Percentiles rank a stretch among this genome's conserved stretches.
Evolutionary conservation across 169 alveolate genomes (phyloP).

Genomic region (Cytauxzoon felis): DNA sequence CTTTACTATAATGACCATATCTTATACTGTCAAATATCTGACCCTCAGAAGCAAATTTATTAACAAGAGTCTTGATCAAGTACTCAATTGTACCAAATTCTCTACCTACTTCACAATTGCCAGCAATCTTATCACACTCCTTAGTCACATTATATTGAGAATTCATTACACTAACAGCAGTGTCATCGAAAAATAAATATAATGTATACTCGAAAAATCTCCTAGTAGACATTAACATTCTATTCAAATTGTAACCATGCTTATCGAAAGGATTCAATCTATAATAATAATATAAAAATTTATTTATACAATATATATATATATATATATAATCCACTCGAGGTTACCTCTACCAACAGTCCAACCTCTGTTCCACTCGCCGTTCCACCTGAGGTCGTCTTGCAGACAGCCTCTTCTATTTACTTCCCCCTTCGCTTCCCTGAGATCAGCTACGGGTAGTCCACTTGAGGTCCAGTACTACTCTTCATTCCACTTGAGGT

Average conservation of each 20-base stretch:
- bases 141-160: slow-evolving; percentile 5
- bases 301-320: no score
- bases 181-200: slow-evolving; percentile 26
- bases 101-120: slow-evolving; percentile 8
- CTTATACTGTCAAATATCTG: no score
- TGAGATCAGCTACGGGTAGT: no score
- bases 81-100: neutral
- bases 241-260: neutral
- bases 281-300: neutral
- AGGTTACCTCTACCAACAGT: no score
- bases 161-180: slow-evolving; percentile 2
- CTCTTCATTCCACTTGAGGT: no score
- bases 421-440: no score
- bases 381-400: no score
- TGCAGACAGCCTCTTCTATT: no score
- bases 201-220: slow-evolving; percentile 39
- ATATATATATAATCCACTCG: no score
- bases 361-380: no score
- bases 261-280: neutral
- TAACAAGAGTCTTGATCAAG: neutral
- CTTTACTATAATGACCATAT: no score
- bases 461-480: no score
- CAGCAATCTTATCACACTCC: neutral
- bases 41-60: neutral
- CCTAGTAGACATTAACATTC: slow-evolving; percentile 1